Evolutionary conservation across 768 basidiomycete genomes (phyloP).

Genomic region (Tricholoma furcatifolium): DNA sequence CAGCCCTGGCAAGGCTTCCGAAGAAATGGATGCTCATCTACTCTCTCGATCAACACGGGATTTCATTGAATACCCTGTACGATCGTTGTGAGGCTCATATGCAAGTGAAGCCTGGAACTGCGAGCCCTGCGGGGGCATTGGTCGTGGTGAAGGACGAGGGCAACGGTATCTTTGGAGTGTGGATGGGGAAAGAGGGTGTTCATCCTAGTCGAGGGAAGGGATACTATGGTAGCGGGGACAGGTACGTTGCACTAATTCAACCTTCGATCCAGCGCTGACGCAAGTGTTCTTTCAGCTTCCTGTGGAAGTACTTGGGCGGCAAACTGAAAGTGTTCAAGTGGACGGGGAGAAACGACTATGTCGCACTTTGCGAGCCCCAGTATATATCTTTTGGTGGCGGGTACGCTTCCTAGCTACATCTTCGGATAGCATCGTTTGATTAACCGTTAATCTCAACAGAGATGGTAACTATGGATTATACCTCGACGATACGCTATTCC

Average conservation of each 20-base stretch:
- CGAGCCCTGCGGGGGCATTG: constrained; percentile 44
- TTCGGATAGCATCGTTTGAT: not conserved
- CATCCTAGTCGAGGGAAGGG: constrained; percentile 53
- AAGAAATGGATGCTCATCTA: constrained; percentile 78
- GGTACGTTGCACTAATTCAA: constrained; percentile 42
- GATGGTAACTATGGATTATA: constrained; percentile 90
- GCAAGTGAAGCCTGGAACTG: constrained; percentile 26
- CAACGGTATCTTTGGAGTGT: constrained; percentile 77
- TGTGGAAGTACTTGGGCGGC: constrained; percentile 63
- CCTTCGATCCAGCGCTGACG: not conserved
- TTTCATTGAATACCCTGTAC: constrained; percentile 89
- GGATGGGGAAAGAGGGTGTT: constrained; percentile 78
- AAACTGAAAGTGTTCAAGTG: constrained; percentile 67
- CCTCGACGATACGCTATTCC: constrained; percentile 76
- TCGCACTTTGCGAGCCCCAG: constrained; percentile 78
- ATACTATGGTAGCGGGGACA: constrained; percentile 90
- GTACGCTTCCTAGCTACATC: constrained; percentile 42
- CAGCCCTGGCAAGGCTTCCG: constrained; percentile 71
- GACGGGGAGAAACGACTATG: constrained; percentile 90
- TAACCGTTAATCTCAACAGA: constrained; percentile 31
- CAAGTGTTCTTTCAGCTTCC: constrained; percentile 49
- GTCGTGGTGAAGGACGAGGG: constrained; percentile 64
- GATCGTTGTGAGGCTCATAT: constrained; percentile 48
- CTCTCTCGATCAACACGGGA: constrained; percentile 93
- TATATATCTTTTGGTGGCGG: constrained; percentile 92